A percentile compares a stretch with the other conserved stretches of the same genome.
Evolutionary conservation across 1,284 basidiomycete species (phyloP).

Genomic region (Fomitopsis palustris): DNA sequence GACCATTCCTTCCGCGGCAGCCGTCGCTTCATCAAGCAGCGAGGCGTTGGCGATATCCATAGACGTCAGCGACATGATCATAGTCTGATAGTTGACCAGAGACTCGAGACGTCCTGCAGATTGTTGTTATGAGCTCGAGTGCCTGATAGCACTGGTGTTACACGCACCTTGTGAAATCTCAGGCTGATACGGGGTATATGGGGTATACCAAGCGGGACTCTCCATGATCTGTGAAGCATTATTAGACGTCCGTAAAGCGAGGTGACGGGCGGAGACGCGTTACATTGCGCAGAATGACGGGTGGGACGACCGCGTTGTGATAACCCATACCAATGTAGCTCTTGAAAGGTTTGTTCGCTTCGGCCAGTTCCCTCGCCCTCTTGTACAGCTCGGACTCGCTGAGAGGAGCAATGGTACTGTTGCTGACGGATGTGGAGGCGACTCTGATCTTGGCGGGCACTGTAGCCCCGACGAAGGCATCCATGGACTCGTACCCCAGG

Average conservation of each 20-base stretch:
- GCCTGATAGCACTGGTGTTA: background rate
- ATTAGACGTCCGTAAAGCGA: background rate
- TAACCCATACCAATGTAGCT: slow-evolving; percentile 99
- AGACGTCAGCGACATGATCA: slow-evolving; percentile 91
- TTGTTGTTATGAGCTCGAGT: slow-evolving; percentile 14
- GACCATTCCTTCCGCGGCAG: slow-evolving; percentile 91
- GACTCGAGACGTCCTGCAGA: slow-evolving; percentile 86
- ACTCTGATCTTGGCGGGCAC: slow-evolving; percentile 82
- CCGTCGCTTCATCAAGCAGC: slow-evolving; percentile 88
- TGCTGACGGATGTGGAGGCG: slow-evolving; percentile 54
- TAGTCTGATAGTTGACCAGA: slow-evolving; percentile 95
- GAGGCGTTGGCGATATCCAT: slow-evolving; percentile 97
- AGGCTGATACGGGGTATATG: slow-evolving; percentile 93
- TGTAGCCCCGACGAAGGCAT: slow-evolving; percentile 79
- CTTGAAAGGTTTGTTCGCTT: slow-evolving; percentile 80
- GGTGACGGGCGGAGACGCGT: background rate
- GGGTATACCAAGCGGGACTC: slow-evolving; percentile 98
- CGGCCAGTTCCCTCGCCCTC: slow-evolving; percentile 75
- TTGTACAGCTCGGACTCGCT: slow-evolving; percentile 86
- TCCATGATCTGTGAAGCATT: slow-evolving; percentile 70
- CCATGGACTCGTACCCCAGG: slow-evolving; percentile 84
- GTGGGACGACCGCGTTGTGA: slow-evolving; percentile 90
- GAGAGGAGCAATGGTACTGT: slow-evolving; percentile 68
- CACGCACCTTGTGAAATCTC: slow-evolving; percentile 86
- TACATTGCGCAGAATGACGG: slow-evolving; percentile 91